Conservation (phyloP, 2,329 filamentous ascomycete genomes). For the Camillea tinctor region DNA sequence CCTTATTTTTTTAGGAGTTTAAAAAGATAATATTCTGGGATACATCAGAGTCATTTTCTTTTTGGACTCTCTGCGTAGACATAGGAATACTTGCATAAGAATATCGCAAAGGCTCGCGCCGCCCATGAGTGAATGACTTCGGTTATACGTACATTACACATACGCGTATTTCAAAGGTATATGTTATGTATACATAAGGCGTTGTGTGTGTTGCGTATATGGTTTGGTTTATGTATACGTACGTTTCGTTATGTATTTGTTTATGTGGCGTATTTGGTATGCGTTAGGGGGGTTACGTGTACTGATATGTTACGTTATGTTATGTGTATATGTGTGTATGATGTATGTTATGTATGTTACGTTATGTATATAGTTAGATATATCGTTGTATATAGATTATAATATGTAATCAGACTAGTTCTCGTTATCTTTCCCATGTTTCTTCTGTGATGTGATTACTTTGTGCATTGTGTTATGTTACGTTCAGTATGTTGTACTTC, state of each 20-base stretch:
- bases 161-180: neutral
- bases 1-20: constrained; percentile 18
- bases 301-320: no score
- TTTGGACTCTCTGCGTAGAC: constrained; percentile 21
- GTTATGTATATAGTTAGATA: constrained; percentile 5
- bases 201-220: constrained; percentile 12
- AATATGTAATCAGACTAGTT: constrained; percentile 1
- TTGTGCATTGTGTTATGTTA: neutral
- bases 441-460: constrained; percentile 2
- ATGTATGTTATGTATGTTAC: neutral
- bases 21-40: constrained; percentile 19
- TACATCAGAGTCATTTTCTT: neutral
- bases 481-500: neutral
- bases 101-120: constrained; percentile 29
- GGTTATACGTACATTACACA: constrained; percentile 9
- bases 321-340: constrained; percentile 15
- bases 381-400: constrained; percentile 6
- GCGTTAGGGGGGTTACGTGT: constrained; percentile 5
- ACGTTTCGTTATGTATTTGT: constrained; percentile 12
- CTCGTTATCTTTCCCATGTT: constrained; percentile 10
- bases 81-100: constrained; percentile 31
- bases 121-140: constrained; percentile 34
- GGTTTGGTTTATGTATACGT: constrained; percentile 16
- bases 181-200: neutral
- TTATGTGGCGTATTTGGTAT: constrained; percentile 12